These are phyloP conservation scores for Pichia sp. DNA, from an alignment of 1,139 yeast genomes.

Conservation along the genomic window DNA sequence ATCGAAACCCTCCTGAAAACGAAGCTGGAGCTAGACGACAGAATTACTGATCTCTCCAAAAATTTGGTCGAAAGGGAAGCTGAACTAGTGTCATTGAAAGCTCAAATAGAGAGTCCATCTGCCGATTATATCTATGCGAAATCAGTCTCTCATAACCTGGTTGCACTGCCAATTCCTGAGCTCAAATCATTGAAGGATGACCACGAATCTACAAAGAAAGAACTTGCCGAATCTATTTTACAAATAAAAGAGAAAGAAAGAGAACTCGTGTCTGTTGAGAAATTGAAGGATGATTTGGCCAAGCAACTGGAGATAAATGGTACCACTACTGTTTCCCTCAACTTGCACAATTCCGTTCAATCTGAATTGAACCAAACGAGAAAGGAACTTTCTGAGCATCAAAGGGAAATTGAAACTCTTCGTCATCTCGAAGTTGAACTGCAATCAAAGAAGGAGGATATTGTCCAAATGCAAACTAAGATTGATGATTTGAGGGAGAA, in stretches of 20 bases:
- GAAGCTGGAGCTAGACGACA: conserved; percentile 1
- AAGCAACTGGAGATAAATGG: conserved; percentile 11
- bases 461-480: conserved; percentile 5
- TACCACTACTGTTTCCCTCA: conserved; percentile 11
- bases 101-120: conserved; percentile 13
- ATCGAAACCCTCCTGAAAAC: conserved; percentile 1
- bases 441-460: no score
- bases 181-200: conserved; percentile 19
- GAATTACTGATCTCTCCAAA: conserved; percentile 2
- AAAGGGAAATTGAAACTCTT: not conserved
- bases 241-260: conserved; percentile 10
- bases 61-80: conserved; percentile 4
- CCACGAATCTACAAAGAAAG: conserved; percentile 12
- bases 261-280: conserved; percentile 10
- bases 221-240: conserved; percentile 4
- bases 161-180: conserved; percentile 27
- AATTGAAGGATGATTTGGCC: conserved; percentile 12
- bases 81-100: conserved; percentile 4
- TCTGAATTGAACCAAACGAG: conserved; percentile 7
- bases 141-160: conserved; percentile 23
- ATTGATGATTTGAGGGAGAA: conserved; percentile 5
- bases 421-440: no score
- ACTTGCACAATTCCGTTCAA: conserved; percentile 12
- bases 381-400: conserved; percentile 4
- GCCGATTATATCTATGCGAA: conserved; percentile 23